Evolutionary conservation across 495 filamentous ascomycete genomes (phyloP), one percentile per base, ranked within the genome.

Genomic region (Lepraria neglecta): DNA sequence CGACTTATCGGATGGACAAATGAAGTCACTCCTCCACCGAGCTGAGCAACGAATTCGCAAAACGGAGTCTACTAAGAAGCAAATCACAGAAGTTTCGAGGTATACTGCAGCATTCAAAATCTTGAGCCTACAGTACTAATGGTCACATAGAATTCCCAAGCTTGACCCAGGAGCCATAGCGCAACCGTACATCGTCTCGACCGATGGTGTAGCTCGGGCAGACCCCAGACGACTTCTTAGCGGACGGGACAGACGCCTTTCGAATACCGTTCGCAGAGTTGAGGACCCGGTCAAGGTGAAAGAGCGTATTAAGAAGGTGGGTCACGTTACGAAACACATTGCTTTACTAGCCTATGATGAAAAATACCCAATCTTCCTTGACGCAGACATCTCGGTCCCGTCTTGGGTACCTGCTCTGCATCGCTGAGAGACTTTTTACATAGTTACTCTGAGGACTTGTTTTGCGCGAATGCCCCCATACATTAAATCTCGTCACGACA

Each of bases 391-490:
- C 69, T 65, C 75, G 81, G 78, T 79, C 81, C 84, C 88, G 88
- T 92, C 75, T 84, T 91, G 88, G 85, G 80, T 71, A 73, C 78
- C n/a, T 78, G 77, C 75, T 80, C 84, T 85, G 83, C 84, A 80
- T 67, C 71, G 77, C 75, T 89, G 89, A 91, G 83, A 91, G 87
- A 74, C 75, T 79, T 74, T 82, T 91, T 54, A 54, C 90, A 97
- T 96, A 98, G 94, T 98, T 98, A 98, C 94, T 92, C 92, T 96
- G 92, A 97, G 76, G 78, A 74, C 45, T 51, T 38, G 14, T 38
- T 58, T 28, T 17, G 17, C 33, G 42, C 55, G 19, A 33, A 53
- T 65, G 38, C 15, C 31, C 58, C 24, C 57, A 21, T 31, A 45
- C 64, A 47, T 63, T 62, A 27, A 11, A 40, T 19, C 31, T n/a